Evolutionary conservation across 495 filamentous ascomycete species (phyloP).

Genomic region (Aspergillus campestris): DNA sequence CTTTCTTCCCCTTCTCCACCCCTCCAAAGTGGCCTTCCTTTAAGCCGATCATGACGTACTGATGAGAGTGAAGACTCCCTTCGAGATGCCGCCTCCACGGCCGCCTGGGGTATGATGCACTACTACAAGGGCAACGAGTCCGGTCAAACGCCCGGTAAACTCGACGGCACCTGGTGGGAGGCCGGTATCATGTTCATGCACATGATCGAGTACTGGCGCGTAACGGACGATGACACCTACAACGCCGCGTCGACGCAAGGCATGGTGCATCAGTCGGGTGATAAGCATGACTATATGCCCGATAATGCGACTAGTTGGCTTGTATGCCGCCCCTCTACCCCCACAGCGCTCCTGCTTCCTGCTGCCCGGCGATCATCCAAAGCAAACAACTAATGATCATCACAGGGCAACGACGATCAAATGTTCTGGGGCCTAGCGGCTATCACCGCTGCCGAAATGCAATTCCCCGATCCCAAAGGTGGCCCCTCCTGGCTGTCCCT

Average conservation of each 20-base stretch:
- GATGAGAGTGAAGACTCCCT: constrained; percentile 46
- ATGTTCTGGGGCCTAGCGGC: constrained; percentile 61
- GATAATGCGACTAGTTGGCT: constrained; percentile 43
- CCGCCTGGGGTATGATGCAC: constrained; percentile 54
- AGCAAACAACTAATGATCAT: too few species aligned
- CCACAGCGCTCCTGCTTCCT: neutral
- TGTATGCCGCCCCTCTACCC: constrained; percentile 9
- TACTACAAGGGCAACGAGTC: constrained; percentile 54
- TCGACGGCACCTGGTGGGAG: constrained; percentile 58
- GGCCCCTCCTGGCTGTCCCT: constrained; percentile 54
- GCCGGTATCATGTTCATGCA: constrained; percentile 58
- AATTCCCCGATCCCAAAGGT: constrained; percentile 51
- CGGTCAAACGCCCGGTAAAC: constrained; percentile 46
- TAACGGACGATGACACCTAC: constrained; percentile 54
- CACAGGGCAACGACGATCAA: constrained; percentile 60
- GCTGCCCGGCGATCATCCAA: neutral
- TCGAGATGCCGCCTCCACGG: constrained; percentile 46
- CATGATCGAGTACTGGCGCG: constrained; percentile 62
- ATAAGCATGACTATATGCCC: constrained; percentile 49
- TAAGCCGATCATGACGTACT: too few species aligned
- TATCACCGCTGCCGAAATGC: constrained; percentile 58
- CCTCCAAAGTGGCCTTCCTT: too few species aligned
- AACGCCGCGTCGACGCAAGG: constrained; percentile 46
- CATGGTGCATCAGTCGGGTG: constrained; percentile 52
- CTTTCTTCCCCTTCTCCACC: too few species aligned